These are phyloP conservation scores for Leccinellum luteum DNA, from an alignment of 768 basidiomycete genomes.

Conservation along the genomic window DNA sequence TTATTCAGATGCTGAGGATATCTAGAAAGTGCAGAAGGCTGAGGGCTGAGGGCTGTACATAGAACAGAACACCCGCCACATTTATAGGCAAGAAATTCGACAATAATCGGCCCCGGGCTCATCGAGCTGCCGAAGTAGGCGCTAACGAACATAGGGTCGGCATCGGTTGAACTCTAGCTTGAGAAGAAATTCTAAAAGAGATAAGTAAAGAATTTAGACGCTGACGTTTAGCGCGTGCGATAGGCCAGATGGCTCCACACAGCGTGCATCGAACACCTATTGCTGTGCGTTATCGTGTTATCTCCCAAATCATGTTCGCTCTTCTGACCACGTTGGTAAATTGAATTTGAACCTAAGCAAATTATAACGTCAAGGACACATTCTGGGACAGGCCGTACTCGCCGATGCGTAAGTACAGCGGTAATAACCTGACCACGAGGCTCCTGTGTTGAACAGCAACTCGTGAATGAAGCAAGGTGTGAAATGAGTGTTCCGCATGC, in stretches of 20 bases:
- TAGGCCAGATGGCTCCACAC: neutral
- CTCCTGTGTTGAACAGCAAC: neutral
- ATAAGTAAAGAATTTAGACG: neutral
- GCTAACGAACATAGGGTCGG: neutral
- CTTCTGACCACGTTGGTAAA: neutral
- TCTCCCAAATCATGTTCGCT: neutral
- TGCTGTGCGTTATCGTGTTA: neutral
- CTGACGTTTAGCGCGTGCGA: neutral
- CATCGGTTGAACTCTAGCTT: neutral
- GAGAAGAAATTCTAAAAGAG: no score
- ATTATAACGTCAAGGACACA: slow-evolving; percentile 3
- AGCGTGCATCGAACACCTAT: neutral
- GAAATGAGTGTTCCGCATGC: slow-evolving; percentile 3
- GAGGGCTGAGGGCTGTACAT: neutral
- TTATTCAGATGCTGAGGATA: neutral
- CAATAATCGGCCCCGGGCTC: neutral
- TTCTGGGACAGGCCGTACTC: neutral
- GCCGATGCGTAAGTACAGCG: neutral
- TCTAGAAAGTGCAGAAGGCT: neutral
- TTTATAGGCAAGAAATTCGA: neutral
- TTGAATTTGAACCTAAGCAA: no score
- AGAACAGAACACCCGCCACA: neutral
- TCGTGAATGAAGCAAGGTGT: neutral
- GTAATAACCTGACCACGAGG: slow-evolving; percentile 6
- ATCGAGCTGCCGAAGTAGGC: neutral